phyloP scores from a whole-genome alignment of 1,284 basidiomycete species.

The Porogramme epimiltina region DNA sequence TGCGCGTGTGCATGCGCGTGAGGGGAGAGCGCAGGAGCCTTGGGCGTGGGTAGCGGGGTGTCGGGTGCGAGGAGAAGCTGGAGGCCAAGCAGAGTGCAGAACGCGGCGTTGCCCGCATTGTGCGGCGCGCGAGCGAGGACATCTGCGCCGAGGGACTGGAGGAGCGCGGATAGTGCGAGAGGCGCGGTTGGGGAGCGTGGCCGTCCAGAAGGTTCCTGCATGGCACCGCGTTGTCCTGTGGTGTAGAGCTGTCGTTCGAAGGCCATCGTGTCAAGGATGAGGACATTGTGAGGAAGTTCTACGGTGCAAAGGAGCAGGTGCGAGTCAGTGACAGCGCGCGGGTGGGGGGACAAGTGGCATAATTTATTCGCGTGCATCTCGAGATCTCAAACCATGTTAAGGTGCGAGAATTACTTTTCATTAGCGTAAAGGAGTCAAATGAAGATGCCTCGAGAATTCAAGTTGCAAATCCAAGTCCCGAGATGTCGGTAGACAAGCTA shows the following conservation, averaged over 20 bases:
- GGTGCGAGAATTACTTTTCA: too few species aligned
- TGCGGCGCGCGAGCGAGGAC: slow-evolving; percentile 46
- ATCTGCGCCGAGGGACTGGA: slow-evolving; percentile 52
- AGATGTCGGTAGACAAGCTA: too few species aligned
- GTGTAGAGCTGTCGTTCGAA: slow-evolving; percentile 64
- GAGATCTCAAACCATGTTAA: neutral
- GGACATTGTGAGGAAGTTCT: slow-evolving; percentile 77
- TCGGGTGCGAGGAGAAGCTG: slow-evolving; percentile 63
- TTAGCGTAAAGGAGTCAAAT: neutral
- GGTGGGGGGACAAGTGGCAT: neutral
- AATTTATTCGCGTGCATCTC: slow-evolving; percentile 15
- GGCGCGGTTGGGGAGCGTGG: slow-evolving; percentile 48
- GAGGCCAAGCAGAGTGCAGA: slow-evolving; percentile 61
- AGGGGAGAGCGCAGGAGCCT: slow-evolving; percentile 1
- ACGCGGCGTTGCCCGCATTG: slow-evolving; percentile 76
- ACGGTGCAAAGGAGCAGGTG: too few species aligned
- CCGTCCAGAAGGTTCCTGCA: slow-evolving; percentile 58
- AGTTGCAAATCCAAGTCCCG: too few species aligned
- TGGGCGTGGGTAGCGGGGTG: slow-evolving; percentile 31
- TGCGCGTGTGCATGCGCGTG: slow-evolving; percentile 3
- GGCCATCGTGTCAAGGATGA: slow-evolving; percentile 66
- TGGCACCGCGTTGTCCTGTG: slow-evolving; percentile 54
- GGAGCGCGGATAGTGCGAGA: slow-evolving; percentile 56
- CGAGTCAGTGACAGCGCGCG: neutral
- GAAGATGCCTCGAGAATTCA: slow-evolving; percentile 9